Evolutionary conservation across 2,329 filamentous ascomycete genomes (phyloP).

Genomic region (Nigrospora osmanthi): DNA sequence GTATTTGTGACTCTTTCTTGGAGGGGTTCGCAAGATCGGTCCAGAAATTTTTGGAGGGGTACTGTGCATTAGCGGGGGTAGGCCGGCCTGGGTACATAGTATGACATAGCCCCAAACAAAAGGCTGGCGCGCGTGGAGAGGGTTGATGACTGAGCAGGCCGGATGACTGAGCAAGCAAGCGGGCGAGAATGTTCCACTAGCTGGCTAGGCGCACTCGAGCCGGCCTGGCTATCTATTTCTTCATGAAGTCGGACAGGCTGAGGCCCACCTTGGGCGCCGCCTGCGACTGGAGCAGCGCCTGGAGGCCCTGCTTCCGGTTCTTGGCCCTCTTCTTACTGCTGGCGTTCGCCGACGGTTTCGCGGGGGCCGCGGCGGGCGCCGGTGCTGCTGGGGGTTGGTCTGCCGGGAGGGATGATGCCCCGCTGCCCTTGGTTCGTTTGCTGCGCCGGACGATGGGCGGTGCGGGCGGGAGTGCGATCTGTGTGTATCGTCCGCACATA

Average conservation of each 20-base stretch:
- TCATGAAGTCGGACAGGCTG: constrained; percentile 50
- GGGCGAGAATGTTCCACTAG: not conserved
- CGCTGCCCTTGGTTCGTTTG: constrained; percentile 3
- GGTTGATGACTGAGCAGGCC: not conserved
- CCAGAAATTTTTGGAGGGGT: constrained; percentile 8
- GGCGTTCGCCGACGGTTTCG: constrained; percentile 36
- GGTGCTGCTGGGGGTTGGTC: not conserved
- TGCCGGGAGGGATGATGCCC: constrained; percentile 4
- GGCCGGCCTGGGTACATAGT: not conserved
- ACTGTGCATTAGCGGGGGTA: constrained; percentile 6
- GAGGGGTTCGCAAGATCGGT: not conserved
- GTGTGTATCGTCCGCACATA: constrained; percentile 35
- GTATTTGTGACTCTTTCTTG: constrained; percentile 1
- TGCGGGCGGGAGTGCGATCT: constrained; percentile 30
- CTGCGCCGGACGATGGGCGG: constrained; percentile 11
- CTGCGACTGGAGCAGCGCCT: constrained; percentile 51
- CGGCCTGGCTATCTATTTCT: constrained; percentile 18
- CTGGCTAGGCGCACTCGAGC: not conserved
- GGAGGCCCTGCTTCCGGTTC: constrained; percentile 56
- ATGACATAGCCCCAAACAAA: constrained; percentile 4
- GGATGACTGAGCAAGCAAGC: no score
- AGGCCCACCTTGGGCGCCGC: constrained; percentile 32
- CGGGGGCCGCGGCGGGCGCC: constrained; percentile 17
- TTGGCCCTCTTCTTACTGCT: constrained; percentile 60
- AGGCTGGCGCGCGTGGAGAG: not conserved